Base-by-base conservation (phyloP, 345 rosid genomes). In the Cardamine resedifolia region DNA sequence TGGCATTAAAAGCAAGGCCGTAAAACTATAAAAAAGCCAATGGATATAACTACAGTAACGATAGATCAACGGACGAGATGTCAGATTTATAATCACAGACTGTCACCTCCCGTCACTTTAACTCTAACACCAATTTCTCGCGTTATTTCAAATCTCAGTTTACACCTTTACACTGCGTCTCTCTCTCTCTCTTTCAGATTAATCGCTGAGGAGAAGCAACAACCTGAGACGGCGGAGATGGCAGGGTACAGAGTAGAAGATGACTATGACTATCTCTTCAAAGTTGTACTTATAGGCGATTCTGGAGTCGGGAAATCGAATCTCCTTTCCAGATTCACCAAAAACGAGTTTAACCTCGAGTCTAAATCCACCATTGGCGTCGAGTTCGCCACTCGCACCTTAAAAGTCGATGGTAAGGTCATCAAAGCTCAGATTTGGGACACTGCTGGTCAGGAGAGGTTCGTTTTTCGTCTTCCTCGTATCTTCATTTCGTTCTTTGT, bases 341-440 rank as follows among this genome's bases (percentile, higher is more conserved):
- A 83, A 77, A 81, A 88, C 75, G 90, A 88, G 85, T 88, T 88
- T 45, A 87, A 83, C 34, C 83, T 78, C 73, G 87, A 88, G 84
- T 85, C 90, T 43, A 88, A 88, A 78, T 87, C 92, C 51, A 88
- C 92, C 77, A 88, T 88, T 64, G 92, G 92, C 18, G 92, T 85
- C 26, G 92, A 88, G 82, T 88, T 88, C 79, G 90, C 88, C 28
- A 85, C 92, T 31, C 85, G 85, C 3, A 81, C 83, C 2, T 64
- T 85, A 36, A 85, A 80, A 4, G 85, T 87, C 53, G 90, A 85
- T 36, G 90, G 81, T 8, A 84, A 87, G 73, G 88, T 85, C 74
- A 58, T 87, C 27, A 85, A 87, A 58, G 90, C 90, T 57, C 92
- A 87, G 85, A 85, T 87, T 84, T 87, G 92, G 92, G 92, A 87